Evolutionary conservation across 1,284 basidiomycete genomes (phyloP), one percentile per base, ranked within the genome.

Genomic region (Malassezia psittaci): DNA sequence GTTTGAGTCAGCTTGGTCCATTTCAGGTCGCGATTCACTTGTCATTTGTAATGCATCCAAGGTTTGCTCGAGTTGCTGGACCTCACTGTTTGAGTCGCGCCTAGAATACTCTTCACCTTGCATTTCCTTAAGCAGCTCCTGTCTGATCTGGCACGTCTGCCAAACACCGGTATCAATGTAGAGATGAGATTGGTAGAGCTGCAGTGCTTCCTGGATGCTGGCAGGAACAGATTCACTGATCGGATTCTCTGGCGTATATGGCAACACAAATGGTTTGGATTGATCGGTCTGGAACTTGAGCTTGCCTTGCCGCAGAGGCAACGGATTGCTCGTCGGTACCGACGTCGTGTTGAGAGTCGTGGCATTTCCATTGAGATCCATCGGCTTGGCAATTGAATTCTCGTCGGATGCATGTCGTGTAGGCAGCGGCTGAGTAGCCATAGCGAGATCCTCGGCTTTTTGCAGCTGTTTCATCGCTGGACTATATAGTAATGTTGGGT

Each of bases 241-340:
- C 10, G 76, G 64, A 2, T 64, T 73, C 19, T 48, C 35, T 10
- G 36, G 32, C 12, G 89, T 88, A 74, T 94, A 98, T 0, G 94
- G 94, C 72, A 99, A 90, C 54, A 98, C 79, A 74, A 98, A 99
- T 1, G 94, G 94, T 8, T 88, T 81, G 34, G 79, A 84, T 72
- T 94, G 94, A 74, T 99, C 94, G 0, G 94, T 99, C 76, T 98
- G 94, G 76, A 90, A 99, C 72, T 96, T 91, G 72, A 93, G 90
- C 76, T 96, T 96, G 79, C 96, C 96, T 8, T 88, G 89, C 71
- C 93, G 94, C 47, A 48, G 24, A 7, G 45, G 32, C 19, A 18
- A 36, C 32, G 45, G 32, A 33, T 15, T 16, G 13, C 11, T 18
- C 10, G n/a, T 2, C 6, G 16, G 11, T 24, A 19, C 6, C 12